A percentile compares a stretch with the other conserved stretches of the same genome.
Conservation (phyloP, 73 alveolate genomes). For the Uronychia setigera region DNA sequence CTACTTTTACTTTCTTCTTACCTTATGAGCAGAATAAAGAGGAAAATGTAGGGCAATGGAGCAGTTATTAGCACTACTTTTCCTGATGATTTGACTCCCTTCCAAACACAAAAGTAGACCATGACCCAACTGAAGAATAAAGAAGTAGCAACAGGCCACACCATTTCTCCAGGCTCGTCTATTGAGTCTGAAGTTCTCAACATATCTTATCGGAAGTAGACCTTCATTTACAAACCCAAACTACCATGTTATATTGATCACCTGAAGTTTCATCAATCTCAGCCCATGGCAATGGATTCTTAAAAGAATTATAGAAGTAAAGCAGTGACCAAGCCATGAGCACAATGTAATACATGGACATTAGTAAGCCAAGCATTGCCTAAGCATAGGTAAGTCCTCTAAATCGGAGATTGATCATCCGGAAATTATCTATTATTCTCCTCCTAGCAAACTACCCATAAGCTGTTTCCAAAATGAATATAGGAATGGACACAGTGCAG, state of each 20-base stretch:
- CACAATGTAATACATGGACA: slow-evolving; percentile 25
- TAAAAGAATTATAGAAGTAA: slow-evolving; percentile 53
- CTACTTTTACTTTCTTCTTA: neutral
- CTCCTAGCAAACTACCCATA: slow-evolving; percentile 54
- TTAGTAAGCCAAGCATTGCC: slow-evolving; percentile 13
- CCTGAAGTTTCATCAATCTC: slow-evolving; percentile 7
- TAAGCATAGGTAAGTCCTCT: slow-evolving; percentile 36
- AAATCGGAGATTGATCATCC: slow-evolving; percentile 28
- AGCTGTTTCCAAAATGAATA: slow-evolving; percentile 58
- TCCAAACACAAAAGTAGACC: slow-evolving; percentile 31
- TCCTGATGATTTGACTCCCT: slow-evolving; percentile 64
- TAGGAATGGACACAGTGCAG: slow-evolving; percentile 51
- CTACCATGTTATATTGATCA: slow-evolving; percentile 5
- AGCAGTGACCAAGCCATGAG: slow-evolving; percentile 62
- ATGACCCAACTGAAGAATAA: slow-evolving; percentile 19
- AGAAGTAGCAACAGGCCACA: slow-evolving; percentile 33
- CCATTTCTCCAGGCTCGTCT: slow-evolving; percentile 18
- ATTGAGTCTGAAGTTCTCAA: neutral
- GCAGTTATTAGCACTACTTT: slow-evolving; percentile 58
- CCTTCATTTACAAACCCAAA: neutral
- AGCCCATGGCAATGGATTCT: slow-evolving; percentile 67
- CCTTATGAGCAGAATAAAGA: slow-evolving; percentile 46
- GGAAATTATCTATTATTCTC: slow-evolving; percentile 40
- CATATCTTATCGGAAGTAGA: slow-evolving; percentile 13
- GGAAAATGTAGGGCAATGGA: slow-evolving; percentile 59